Evolutionary conservation across 176 grass and related monocot genomes (phyloP).

Genomic region (Lolium perenne): DNA sequence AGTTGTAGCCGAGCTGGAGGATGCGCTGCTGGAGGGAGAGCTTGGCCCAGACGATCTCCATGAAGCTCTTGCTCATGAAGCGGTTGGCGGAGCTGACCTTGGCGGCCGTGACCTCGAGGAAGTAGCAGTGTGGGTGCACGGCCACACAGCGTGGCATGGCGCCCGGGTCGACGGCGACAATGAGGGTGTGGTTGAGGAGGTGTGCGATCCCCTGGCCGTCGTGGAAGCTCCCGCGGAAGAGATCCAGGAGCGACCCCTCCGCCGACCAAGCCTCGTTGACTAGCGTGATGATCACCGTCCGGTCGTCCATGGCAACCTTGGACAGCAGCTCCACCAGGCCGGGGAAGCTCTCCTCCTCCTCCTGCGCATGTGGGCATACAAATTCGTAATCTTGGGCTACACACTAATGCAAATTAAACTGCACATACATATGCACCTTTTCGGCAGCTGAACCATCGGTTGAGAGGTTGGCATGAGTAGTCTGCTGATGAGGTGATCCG

Average conservation of each 20-base stretch:
- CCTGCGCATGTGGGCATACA: not conserved
- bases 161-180: slow-evolving; percentile 63
- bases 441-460: no score
- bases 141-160: slow-evolving; percentile 57
- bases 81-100: slow-evolving; percentile 40
- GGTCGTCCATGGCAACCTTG: slow-evolving; percentile 37
- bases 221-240: slow-evolving; percentile 49
- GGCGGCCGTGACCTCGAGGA: slow-evolving; percentile 24
- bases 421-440: not conserved
- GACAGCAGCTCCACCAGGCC: slow-evolving; percentile 33
- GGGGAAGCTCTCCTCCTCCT: not conserved
- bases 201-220: slow-evolving; percentile 45
- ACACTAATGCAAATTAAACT: no score
- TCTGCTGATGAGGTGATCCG: no score
- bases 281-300: slow-evolving; percentile 63
- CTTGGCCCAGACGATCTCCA: slow-evolving; percentile 73
- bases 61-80: slow-evolving; percentile 57
- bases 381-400: no score
- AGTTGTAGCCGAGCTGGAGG: slow-evolving; percentile 73
- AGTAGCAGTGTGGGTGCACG: slow-evolving; percentile 67
- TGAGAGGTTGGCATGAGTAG: not conserved
- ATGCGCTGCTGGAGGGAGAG: slow-evolving; percentile 56
- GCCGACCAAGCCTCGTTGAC: slow-evolving; percentile 53
- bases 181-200: slow-evolving; percentile 60
- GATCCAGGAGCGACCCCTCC: slow-evolving; percentile 42